Evolutionary conservation across 176 grass and related monocot species (phyloP), one percentile per base, ranked within the genome.

Genomic region (Cocos nucifera): DNA sequence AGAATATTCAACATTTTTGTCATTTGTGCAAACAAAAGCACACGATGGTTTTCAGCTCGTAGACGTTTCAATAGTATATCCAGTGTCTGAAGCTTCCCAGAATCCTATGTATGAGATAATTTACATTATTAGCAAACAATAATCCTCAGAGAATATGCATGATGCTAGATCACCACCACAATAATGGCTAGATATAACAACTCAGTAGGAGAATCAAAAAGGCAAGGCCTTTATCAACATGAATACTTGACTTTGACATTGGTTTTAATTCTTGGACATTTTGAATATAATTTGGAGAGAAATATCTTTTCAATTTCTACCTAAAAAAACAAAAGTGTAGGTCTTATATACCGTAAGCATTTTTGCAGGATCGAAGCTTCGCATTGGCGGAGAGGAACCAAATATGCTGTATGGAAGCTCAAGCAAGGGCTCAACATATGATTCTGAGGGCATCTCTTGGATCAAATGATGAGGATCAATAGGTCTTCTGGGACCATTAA

Each of bases 1-100:
- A 98, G 88, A 73, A 93, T 98, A 77, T 98, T 80, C 65, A 98
- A 79, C 94, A 98, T 98, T 86, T 98, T 98, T 78, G 94, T 98
- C 94, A 98, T 98, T 77, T 98, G 94, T 59, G 88, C 88, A 75
- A 98, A 98, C 54, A 98, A 66, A 53, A 98, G 88, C 59, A 98
- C 94, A 27, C 94, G 94, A 70, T 98, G 94, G 75, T 91, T 91
- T 71, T 80, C 85, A 69, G 85, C 79, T 56, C 94, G 81, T 35
- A 98, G 88, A 51, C 85, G 88, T 58, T 87, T 81, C 19, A 98
- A 54, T 65, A 98, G 69, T 67, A 81, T 74, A 81, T 98, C 94
- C 39, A 98, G 70, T 14, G 94, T 98, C 52, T 93, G 88, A 62
- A 98, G 88, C 50, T 98, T 98, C 67, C 88, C 88, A 76, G 94